Conservation (phyloP, 2,329 filamentous ascomycete genomes). For the Fusarium pininemorale region DNA sequence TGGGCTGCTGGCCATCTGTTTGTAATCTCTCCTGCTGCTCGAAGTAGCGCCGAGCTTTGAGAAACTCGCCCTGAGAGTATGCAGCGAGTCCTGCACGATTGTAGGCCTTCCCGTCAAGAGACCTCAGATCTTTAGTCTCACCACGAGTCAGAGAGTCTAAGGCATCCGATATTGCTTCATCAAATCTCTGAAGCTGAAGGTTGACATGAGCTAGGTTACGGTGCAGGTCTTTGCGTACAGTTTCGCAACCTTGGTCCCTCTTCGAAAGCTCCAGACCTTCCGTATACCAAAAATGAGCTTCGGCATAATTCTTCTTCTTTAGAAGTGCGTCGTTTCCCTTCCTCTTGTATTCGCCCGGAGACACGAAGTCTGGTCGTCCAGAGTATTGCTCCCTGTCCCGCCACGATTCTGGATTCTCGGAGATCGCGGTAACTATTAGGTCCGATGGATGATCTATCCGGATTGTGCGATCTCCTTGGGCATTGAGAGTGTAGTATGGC, state of each 20-base stretch:
- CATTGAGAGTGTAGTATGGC: slow-evolving; percentile 57
- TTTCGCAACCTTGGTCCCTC: background rate
- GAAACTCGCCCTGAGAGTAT: slow-evolving; percentile 43
- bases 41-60: slow-evolving; percentile 38
- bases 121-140: slow-evolving; percentile 1
- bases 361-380: accelerated
- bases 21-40: slow-evolving; percentile 36
- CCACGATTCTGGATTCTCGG: slow-evolving; percentile 32
- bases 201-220: slow-evolving; percentile 47
- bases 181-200: slow-evolving; percentile 44
- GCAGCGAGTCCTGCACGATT: slow-evolving; percentile 46
- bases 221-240: slow-evolving; percentile 44
- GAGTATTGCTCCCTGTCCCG: background rate
- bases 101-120: slow-evolving; percentile 46
- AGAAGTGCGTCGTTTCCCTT: slow-evolving; percentile 44
- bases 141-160: slow-evolving; percentile 41
- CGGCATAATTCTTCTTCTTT: slow-evolving; percentile 15
- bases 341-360: slow-evolving; percentile 38
- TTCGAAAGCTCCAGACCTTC: slow-evolving; percentile 32
- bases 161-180: slow-evolving; percentile 46
- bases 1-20: slow-evolving; percentile 34
- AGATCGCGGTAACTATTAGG: slow-evolving; percentile 28
- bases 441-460: slow-evolving; percentile 50
- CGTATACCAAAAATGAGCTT: slow-evolving; percentile 41
- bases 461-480: slow-evolving; percentile 51